phyloP scores from a whole-genome alignment of 75 land plant species.

The Pinus albicaulis region DNA sequence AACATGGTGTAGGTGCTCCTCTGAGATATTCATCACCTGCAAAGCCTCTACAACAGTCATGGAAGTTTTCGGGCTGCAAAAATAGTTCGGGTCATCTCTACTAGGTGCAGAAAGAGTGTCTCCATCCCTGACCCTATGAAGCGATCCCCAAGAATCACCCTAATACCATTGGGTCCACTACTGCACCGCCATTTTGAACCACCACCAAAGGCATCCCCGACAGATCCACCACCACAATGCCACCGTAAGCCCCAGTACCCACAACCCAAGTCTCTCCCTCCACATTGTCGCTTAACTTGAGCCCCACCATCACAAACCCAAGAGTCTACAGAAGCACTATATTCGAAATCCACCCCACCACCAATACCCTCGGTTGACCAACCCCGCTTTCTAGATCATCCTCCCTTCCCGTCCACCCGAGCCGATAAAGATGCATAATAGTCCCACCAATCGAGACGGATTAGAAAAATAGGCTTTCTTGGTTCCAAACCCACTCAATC shows the following conservation, averaged over 20 bases:
- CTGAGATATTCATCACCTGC: slow-evolving; percentile 16
- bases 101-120: slow-evolving; percentile 53
- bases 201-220: slow-evolving; percentile 30
- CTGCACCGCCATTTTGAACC: slow-evolving; percentile 15
- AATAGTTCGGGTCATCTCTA: slow-evolving; percentile 48
- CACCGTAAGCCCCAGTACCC: slow-evolving; percentile 22
- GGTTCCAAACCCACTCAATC: too few relatives aligned
- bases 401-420: slow-evolving; percentile 14
- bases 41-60: slow-evolving; percentile 31
- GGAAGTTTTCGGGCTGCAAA: slow-evolving; percentile 34
- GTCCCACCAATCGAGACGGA: slow-evolving; percentile 43
- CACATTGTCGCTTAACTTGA: slow-evolving; percentile 14
- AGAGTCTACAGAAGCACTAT: neutral
- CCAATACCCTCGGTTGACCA: slow-evolving; percentile 3
- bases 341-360: slow-evolving; percentile 5
- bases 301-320: neutral
- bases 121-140: slow-evolving; percentile 60
- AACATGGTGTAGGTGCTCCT: slow-evolving; percentile 11
- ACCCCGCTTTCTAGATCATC: slow-evolving; percentile 4
- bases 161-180: slow-evolving; percentile 13
- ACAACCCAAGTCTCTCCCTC: neutral
- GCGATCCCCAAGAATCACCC: slow-evolving; percentile 37
- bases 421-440: slow-evolving; percentile 17
- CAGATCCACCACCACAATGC: slow-evolving; percentile 25
- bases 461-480: too few relatives aligned